These are phyloP conservation scores for Neurospora sp. DNA, from an alignment of 2,329 filamentous ascomycete genomes.

Conservation along the genomic window DNA sequence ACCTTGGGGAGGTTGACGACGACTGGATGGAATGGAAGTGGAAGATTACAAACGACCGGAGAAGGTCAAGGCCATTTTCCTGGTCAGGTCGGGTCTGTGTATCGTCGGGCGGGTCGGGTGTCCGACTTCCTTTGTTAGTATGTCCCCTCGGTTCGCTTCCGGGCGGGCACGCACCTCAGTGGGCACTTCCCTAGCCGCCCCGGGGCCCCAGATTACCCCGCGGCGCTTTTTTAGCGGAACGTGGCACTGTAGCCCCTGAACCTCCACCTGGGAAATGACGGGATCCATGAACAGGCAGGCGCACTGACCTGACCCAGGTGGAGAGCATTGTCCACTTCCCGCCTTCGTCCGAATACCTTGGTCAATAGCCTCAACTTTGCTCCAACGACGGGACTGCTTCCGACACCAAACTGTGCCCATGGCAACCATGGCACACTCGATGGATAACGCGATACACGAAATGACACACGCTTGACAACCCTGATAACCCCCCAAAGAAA, in stretches of 20 bases:
- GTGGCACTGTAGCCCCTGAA: background rate
- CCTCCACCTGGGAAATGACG: background rate
- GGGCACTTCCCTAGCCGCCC: background rate
- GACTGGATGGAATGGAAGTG: background rate
- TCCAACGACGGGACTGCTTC: background rate
- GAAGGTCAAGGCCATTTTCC: background rate
- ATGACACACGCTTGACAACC: background rate
- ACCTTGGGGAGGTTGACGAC: background rate
- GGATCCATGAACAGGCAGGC: background rate
- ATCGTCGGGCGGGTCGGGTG: background rate
- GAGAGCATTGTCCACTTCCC: background rate
- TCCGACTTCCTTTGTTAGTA: too few species aligned
- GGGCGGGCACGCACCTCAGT: background rate
- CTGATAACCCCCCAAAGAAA: background rate
- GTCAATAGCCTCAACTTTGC: background rate
- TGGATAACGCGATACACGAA: background rate
- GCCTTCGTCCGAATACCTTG: background rate
- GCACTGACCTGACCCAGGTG: background rate
- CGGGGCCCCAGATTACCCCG: background rate
- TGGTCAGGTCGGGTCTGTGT: background rate
- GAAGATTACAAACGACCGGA: background rate
- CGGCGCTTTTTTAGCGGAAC: background rate
- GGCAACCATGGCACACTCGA: background rate
- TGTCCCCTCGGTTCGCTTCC: too few species aligned
- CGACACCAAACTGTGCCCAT: background rate